A percentile compares a stretch with the other conserved stretches of the same genome.
Conservation (phyloP, 192 early-diverging fungal species). For the Thoreauomyces humboldtii region DNA sequence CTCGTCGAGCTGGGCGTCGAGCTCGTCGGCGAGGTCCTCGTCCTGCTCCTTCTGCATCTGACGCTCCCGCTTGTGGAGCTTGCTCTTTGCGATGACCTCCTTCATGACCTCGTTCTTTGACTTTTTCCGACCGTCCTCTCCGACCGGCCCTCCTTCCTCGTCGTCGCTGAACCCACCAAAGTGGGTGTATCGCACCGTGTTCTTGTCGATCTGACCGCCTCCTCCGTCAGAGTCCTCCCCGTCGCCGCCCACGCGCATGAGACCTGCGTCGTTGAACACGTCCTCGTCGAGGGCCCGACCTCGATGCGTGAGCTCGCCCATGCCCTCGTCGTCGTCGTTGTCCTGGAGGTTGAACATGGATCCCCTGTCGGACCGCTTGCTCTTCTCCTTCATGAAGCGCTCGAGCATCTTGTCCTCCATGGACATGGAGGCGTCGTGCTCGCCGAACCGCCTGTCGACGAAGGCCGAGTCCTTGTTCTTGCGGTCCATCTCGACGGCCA, state of each 20-base stretch:
- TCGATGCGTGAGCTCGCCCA: slow-evolving; percentile 80
- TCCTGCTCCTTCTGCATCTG: slow-evolving; percentile 86
- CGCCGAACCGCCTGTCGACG: slow-evolving; percentile 93
- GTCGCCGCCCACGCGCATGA: slow-evolving; percentile 54
- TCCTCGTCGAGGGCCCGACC: slow-evolving; percentile 88
- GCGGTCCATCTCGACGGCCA: slow-evolving; percentile 73
- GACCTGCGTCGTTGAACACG: slow-evolving; percentile 73
- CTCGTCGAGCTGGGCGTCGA: slow-evolving; percentile 86
- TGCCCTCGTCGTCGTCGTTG: slow-evolving; percentile 42
- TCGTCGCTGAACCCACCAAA: slow-evolving; percentile 87
- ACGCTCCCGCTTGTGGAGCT: slow-evolving; percentile 89
- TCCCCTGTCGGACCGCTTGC: slow-evolving; percentile 26
- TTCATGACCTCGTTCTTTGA: slow-evolving; percentile 95
- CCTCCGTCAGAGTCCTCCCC: slow-evolving; percentile 21
- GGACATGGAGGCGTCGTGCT: slow-evolving; percentile 79
- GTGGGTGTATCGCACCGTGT: slow-evolving; percentile 71
- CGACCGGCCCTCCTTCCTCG: slow-evolving; percentile 42
- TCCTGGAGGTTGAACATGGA: slow-evolving; percentile 81
- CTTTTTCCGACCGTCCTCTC: slow-evolving; percentile 60
- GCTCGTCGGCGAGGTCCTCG: slow-evolving; percentile 71
- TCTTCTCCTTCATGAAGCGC: slow-evolving; percentile 85
- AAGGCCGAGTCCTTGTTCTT: slow-evolving; percentile 71
- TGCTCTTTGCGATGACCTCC: slow-evolving; percentile 97
- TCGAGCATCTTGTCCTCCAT: slow-evolving; percentile 95
- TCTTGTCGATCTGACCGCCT: slow-evolving; percentile 59